A percentile compares a stretch with the other conserved stretches of the same genome.
phyloP scores from a whole-genome alignment of 2,329 filamentous ascomycete genomes.

The Colletotrichum magnum region DNA sequence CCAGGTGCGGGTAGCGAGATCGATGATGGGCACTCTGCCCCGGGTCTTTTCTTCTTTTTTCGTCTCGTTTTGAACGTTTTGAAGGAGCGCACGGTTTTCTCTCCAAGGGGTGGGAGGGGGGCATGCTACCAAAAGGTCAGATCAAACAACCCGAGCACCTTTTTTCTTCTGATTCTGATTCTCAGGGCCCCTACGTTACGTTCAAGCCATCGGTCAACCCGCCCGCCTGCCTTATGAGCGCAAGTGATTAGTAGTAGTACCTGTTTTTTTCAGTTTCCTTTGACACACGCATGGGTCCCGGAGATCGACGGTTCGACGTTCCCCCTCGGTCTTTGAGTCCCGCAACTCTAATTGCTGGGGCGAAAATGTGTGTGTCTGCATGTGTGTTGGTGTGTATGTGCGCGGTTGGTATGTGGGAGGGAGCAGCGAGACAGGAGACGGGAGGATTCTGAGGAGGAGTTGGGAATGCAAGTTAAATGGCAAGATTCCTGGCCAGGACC shows the following conservation, averaged over 20 bases:
- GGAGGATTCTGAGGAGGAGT: too few species aligned
- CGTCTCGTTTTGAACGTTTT: not conserved
- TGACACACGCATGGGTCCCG: slow-evolving; percentile 33
- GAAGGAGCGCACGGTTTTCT: not conserved
- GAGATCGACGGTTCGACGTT: slow-evolving; percentile 32
- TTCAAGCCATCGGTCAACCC: not conserved
- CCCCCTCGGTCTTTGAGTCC: slow-evolving; percentile 28
- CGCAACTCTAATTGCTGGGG: slow-evolving; percentile 36
- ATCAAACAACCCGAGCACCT: not conserved
- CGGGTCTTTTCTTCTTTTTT: not conserved
- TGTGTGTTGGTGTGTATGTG: not conserved
- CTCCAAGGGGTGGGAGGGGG: not conserved
- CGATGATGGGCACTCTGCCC: not conserved
- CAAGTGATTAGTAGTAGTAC: too few species aligned
- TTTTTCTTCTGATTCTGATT: not conserved
- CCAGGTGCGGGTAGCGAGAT: not conserved
- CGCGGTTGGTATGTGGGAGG: too few species aligned
- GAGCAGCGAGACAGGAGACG: too few species aligned
- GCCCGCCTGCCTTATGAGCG: not conserved
- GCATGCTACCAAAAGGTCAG: not conserved
- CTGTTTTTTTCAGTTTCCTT: slow-evolving; percentile 13
- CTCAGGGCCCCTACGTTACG: not conserved
- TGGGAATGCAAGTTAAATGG: too few species aligned
- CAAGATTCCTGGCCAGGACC: not conserved
- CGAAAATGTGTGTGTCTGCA: not conserved